These are phyloP conservation scores for Naganishia randhawae DNA, from an alignment of 768 basidiomycete species.

Conservation along the genomic window DNA sequence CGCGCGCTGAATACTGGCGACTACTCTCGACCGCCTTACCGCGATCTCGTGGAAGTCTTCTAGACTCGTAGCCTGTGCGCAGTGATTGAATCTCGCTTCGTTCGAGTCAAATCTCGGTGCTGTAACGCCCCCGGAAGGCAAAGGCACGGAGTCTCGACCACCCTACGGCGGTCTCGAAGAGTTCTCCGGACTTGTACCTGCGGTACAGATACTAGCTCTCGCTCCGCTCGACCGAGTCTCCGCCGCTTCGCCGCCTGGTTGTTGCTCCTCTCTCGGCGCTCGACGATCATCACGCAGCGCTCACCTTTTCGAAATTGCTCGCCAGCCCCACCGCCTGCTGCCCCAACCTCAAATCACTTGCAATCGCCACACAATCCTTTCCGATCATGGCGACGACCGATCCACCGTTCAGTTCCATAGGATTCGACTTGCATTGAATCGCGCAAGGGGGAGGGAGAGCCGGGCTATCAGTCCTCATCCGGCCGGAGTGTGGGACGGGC, in stretches of 20 bases:
- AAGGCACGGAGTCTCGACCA: neutral
- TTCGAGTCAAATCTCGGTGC: neutral
- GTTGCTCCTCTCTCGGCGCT: neutral
- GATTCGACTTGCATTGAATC: slow-evolving; percentile 11
- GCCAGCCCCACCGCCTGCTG: slow-evolving; percentile 81
- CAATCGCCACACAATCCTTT: slow-evolving; percentile 98
- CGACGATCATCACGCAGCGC: slow-evolving; percentile 27
- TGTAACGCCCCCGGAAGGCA: too few species aligned
- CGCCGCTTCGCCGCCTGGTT: too few species aligned
- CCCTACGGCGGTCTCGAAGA: neutral
- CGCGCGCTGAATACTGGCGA: neutral
- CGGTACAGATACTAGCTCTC: too few species aligned
- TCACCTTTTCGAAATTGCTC: slow-evolving; percentile 88
- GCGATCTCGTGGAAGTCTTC: too few species aligned
- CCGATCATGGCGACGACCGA: slow-evolving; percentile 99
- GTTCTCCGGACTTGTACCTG: neutral
- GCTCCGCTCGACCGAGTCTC: neutral
- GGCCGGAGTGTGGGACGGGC: neutral
- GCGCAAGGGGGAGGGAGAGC: neutral
- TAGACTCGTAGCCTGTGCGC: too few species aligned
- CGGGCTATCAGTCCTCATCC: too few species aligned
- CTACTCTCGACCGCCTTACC: too few species aligned
- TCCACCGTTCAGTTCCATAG: slow-evolving; percentile 90
- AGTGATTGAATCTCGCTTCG: neutral
- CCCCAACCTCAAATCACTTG: slow-evolving; percentile 84